Evolutionary conservation across 2,329 filamentous ascomycete species (phyloP).

Genomic region (Fusarium coffeatum): DNA sequence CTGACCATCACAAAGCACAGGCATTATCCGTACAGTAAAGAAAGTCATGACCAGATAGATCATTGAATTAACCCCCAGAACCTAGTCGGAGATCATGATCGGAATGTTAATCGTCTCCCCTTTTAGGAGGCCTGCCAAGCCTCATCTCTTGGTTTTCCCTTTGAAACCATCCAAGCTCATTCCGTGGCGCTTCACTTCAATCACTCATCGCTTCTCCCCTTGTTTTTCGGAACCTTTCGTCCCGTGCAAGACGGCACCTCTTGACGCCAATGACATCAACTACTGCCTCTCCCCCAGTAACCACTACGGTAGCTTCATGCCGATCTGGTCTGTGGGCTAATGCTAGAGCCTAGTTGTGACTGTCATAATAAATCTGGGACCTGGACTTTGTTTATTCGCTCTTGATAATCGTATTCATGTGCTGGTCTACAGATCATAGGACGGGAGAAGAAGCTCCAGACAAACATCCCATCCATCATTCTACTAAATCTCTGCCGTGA

Average conservation of each 20-base stretch:
- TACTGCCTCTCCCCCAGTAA: conserved; percentile 17
- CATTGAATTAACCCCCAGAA: conserved; percentile 34
- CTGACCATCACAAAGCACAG: background rate
- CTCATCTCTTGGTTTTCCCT: conserved; percentile 9
- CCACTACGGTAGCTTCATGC: conserved; percentile 13
- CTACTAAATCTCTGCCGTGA: conserved; percentile 14
- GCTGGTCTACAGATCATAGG: background rate
- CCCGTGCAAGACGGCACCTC: conserved; percentile 17
- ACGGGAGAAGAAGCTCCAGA: background rate
- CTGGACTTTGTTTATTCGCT: conserved; percentile 18
- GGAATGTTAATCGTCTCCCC: conserved; percentile 36
- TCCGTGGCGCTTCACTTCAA: conserved; percentile 30
- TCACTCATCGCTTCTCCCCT: conserved; percentile 5
- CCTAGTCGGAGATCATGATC: conserved; percentile 29
- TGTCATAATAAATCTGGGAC: conserved; percentile 2
- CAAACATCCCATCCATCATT: background rate
- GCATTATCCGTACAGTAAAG: background rate
- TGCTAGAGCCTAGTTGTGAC: background rate
- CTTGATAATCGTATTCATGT: conserved; percentile 13
- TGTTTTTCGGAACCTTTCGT: conserved; percentile 18
- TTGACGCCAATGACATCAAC: conserved; percentile 40
- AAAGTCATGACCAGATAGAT: conserved; percentile 12
- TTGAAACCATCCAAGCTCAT: conserved; percentile 13
- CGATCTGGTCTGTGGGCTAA: conserved; percentile 14
- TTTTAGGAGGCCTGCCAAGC: conserved; percentile 26